phyloP scores from a whole-genome alignment of 768 basidiomycete species.

The Mycena rosella region DNA sequence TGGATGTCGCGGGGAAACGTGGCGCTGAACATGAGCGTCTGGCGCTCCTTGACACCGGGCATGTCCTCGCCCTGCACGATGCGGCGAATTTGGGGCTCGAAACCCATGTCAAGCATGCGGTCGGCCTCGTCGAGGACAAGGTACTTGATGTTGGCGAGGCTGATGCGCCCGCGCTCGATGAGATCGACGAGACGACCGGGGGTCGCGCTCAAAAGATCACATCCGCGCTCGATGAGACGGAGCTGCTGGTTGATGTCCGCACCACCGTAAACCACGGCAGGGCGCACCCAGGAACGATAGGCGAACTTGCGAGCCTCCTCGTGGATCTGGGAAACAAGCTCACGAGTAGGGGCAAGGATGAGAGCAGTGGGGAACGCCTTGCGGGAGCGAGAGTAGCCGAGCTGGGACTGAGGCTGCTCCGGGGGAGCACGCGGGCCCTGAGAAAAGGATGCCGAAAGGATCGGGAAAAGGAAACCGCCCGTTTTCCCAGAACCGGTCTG shows the following conservation, averaged over 20 bases:
- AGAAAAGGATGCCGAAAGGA: constrained; percentile 92
- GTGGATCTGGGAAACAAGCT: constrained; percentile 99
- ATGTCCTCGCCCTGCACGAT: constrained; percentile 99
- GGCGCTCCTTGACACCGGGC: constrained; percentile 92
- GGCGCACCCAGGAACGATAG: constrained; percentile 99
- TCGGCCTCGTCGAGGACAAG: constrained; percentile 99
- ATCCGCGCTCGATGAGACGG: constrained; percentile 94
- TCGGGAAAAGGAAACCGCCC: constrained; percentile 98
- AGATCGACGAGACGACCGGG: constrained; percentile 98
- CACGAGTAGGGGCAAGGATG: constrained; percentile 97
- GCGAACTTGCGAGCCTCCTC: constrained; percentile 99
- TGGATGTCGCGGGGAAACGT: constrained; percentile 99
- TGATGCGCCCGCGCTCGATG: constrained; percentile 97
- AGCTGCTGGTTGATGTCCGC: constrained; percentile 98
- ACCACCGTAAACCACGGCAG: constrained; percentile 98
- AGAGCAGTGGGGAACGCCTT: constrained; percentile 98
- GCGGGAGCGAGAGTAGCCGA: constrained; percentile 74
- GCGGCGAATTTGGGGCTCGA: constrained; percentile 98
- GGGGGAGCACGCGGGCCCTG: constrained; percentile 85
- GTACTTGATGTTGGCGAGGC: constrained; percentile 95
- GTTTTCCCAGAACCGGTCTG: constrained; percentile 99
- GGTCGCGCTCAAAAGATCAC: constrained; percentile 96
- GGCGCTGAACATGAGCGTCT: constrained; percentile 99
- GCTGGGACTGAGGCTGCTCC: constrained; percentile 56
- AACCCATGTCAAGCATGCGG: constrained; percentile 99